phyloP scores from a whole-genome alignment of 768 basidiomycete genomes.

The Boletus eberwhitei region DNA sequence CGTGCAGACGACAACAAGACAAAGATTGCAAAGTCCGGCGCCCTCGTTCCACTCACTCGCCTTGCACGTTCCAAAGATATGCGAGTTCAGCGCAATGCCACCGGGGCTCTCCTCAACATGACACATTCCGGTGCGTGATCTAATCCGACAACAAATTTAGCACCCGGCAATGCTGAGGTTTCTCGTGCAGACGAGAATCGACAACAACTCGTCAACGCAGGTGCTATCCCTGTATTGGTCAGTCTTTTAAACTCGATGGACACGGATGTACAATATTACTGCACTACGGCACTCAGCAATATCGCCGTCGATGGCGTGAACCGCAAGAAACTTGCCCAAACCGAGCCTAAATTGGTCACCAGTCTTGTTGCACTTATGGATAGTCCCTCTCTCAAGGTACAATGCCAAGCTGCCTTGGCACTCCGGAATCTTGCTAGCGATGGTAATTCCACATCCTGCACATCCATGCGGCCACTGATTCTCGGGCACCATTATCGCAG shows the following conservation, averaged over 20 bases:
- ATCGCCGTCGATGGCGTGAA: slow-evolving; percentile 97
- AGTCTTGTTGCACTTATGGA: slow-evolving; percentile 97
- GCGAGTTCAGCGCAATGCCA: slow-evolving; percentile 98
- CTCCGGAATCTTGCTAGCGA: slow-evolving; percentile 96
- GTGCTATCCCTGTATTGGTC: slow-evolving; percentile 96
- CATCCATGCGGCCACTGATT: slow-evolving; percentile 14
- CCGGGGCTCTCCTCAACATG: slow-evolving; percentile 97
- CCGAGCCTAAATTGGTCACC: slow-evolving; percentile 90
- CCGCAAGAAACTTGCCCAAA: slow-evolving; percentile 90
- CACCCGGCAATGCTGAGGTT: slow-evolving; percentile 4
- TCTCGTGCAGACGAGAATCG: slow-evolving; percentile 82
- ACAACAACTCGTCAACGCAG: slow-evolving; percentile 96
- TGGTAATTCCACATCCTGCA: slow-evolving; percentile 44
- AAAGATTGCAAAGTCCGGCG: slow-evolving; percentile 98
- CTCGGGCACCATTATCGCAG: slow-evolving; percentile 38
- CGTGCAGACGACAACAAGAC: slow-evolving; percentile 95
- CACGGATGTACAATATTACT: slow-evolving; percentile 99
- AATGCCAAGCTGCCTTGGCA: slow-evolving; percentile 96
- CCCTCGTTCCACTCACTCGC: slow-evolving; percentile 94
- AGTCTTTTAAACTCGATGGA: slow-evolving; percentile 91
- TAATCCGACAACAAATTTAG: background rate
- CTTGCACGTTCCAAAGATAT: slow-evolving; percentile 98
- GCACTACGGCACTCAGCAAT: slow-evolving; percentile 96
- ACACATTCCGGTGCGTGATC: slow-evolving; percentile 84
- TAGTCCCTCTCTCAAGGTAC: slow-evolving; percentile 94